These are phyloP conservation scores for Rosa multiflora DNA, from an alignment of 306 rosid genomes.

Conservation along the genomic window DNA sequence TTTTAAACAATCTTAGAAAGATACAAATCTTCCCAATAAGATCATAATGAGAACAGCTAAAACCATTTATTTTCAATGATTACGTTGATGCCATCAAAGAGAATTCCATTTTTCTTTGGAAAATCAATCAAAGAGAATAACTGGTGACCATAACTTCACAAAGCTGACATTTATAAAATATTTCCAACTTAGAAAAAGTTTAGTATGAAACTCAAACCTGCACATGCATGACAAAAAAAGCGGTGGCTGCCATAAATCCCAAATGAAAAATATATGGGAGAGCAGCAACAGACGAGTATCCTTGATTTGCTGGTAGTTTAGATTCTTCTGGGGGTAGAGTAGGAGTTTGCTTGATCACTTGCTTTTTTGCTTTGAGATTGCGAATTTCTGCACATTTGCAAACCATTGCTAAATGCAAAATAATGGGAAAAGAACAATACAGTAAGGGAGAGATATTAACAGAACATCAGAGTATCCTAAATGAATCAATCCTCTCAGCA, in stretches of 20 bases:
- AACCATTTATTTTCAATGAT: neutral
- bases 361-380: constrained; percentile 56
- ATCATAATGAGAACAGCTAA: neutral
- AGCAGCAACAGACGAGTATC: constrained; percentile 65
- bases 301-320: constrained; percentile 32
- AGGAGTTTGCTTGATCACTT: constrained; percentile 21
- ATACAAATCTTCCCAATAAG: neutral
- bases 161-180: neutral
- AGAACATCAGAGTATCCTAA: neutral
- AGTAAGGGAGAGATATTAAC: neutral
- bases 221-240: constrained; percentile 87
- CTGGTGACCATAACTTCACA: neutral
- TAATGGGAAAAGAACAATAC: constrained; percentile 14
- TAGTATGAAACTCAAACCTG: constrained; percentile 56
- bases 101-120: neutral
- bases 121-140: neutral
- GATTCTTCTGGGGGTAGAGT: constrained; percentile 30
- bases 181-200: neutral
- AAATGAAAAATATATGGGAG: constrained; percentile 79
- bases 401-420: constrained; percentile 10
- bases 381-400: constrained; percentile 40
- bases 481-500: neutral
- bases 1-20: neutral
- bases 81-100: neutral
- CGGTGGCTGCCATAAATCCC: constrained; percentile 81